Percentiles rank a stretch among this genome's conserved stretches.
phyloP scores from a whole-genome alignment of 805 yeast genomes.

The Hanseniaspora opuntiae region DNA sequence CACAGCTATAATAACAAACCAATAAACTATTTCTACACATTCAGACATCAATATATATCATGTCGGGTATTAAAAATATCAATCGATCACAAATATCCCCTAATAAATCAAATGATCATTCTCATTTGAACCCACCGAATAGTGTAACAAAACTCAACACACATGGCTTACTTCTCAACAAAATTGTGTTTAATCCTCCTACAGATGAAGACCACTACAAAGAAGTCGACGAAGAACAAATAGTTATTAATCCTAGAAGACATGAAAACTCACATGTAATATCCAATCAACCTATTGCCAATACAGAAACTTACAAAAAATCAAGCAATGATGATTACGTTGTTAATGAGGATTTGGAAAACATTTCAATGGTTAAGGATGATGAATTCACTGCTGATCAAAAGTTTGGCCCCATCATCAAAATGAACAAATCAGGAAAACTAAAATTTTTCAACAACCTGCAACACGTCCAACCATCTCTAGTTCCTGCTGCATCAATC shows the following conservation, averaged over 20 bases:
- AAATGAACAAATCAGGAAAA: constrained; percentile 10
- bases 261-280: not conserved
- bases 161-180: constrained; percentile 7
- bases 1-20: too few species aligned
- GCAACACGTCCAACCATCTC: constrained; percentile 7
- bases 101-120: not conserved
- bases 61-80: not conserved
- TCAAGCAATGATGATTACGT: not conserved
- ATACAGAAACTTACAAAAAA: not conserved
- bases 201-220: constrained; percentile 10
- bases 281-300: constrained; percentile 6
- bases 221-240: not conserved
- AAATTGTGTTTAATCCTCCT: constrained; percentile 9
- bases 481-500: constrained; percentile 11
- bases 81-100: not conserved
- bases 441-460: constrained; percentile 6
- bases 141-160: constrained; percentile 4
- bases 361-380: constrained; percentile 4
- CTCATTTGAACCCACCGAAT: not conserved
- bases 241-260: constrained; percentile 1
- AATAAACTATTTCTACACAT: too few species aligned
- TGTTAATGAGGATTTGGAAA: constrained; percentile 3
- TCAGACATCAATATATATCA: not conserved
- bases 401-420: constrained; percentile 5
- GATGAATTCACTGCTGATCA: constrained; percentile 12